Percentiles rank a stretch among this genome's conserved stretches.
phyloP scores from a whole-genome alignment of 2,329 filamentous ascomycete genomes.

The Cadophora malorum region DNA sequence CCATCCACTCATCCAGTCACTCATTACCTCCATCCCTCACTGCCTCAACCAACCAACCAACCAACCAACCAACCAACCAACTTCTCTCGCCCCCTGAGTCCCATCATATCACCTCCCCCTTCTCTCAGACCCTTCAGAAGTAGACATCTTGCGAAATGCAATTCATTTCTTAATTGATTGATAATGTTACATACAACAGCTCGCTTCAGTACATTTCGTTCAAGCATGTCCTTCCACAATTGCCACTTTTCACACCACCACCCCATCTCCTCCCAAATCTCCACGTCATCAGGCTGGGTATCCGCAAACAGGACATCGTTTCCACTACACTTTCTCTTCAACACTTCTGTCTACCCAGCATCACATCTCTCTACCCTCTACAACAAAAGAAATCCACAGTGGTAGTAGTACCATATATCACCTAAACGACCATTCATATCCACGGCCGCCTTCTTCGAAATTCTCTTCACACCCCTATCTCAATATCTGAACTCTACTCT shows the following conservation, averaged over 20 bases:
- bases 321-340: background rate
- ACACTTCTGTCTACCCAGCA: background rate
- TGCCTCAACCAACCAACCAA: too few species aligned
- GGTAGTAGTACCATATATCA: background rate
- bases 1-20: too few species aligned
- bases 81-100: too few species aligned
- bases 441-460: too few species aligned
- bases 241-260: background rate
- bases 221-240: background rate
- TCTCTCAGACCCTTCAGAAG: too few species aligned
- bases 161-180: conserved; percentile 2
- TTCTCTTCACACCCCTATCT: too few species aligned
- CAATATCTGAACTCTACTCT: conserved; percentile 39
- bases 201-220: background rate
- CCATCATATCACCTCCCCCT: too few species aligned
- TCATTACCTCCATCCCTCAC: too few species aligned
- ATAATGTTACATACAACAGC: conserved; percentile 14
- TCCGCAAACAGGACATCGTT: background rate
- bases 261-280: background rate
- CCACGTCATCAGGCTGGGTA: background rate
- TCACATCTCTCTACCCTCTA: background rate
- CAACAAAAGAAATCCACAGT: conserved; percentile 3
- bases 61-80: too few species aligned
- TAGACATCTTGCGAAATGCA: background rate
- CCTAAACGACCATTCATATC: too few species aligned